A percentile compares a stretch with the other conserved stretches of the same genome.
Conservation (phyloP, 108 stramenopile species). For the Cyclotella baltica region DNA sequence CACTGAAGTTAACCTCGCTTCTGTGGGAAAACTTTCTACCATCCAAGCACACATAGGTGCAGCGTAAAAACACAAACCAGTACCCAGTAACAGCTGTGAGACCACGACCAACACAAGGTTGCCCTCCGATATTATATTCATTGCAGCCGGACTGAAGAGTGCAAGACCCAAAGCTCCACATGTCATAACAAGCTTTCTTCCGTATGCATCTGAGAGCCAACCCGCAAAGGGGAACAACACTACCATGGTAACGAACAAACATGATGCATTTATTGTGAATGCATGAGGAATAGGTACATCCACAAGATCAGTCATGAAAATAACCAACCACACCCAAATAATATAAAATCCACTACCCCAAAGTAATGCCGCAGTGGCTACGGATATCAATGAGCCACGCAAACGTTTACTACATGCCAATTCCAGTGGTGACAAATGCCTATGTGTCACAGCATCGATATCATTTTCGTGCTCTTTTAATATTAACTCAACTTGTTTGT, state of each 20-base stretch:
- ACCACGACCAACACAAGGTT: slow-evolving; percentile 16
- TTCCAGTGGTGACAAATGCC: not conserved
- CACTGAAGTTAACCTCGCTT: slow-evolving; percentile 43
- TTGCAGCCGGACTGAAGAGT: slow-evolving; percentile 16
- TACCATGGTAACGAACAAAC: slow-evolving; percentile 31
- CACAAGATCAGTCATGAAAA: slow-evolving; percentile 46
- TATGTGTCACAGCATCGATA: not conserved
- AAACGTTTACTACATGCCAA: slow-evolving; percentile 20
- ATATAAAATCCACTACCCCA: slow-evolving; percentile 55
- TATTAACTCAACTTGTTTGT: slow-evolving; percentile 2
- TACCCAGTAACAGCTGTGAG: slow-evolving; percentile 39
- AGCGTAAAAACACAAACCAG: slow-evolving; percentile 34
- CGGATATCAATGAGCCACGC: slow-evolving; percentile 18
- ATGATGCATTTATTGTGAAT: slow-evolving; percentile 44
- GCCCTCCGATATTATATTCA: slow-evolving; percentile 17
- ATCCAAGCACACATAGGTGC: slow-evolving; percentile 47
- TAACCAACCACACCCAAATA: slow-evolving; percentile 59
- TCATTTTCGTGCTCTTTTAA: not conserved
- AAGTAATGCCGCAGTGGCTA: slow-evolving; percentile 16
- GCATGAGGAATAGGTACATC: slow-evolving; percentile 44
- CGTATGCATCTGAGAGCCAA: slow-evolving; percentile 41
- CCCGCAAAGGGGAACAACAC: slow-evolving; percentile 46
- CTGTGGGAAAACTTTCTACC: slow-evolving; percentile 42
- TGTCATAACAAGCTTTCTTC: slow-evolving; percentile 31
- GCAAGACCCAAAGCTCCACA: slow-evolving; percentile 20